Conservation (phyloP, 805 yeast genomes). For the Metschnikowia cerradonensis region DNA sequence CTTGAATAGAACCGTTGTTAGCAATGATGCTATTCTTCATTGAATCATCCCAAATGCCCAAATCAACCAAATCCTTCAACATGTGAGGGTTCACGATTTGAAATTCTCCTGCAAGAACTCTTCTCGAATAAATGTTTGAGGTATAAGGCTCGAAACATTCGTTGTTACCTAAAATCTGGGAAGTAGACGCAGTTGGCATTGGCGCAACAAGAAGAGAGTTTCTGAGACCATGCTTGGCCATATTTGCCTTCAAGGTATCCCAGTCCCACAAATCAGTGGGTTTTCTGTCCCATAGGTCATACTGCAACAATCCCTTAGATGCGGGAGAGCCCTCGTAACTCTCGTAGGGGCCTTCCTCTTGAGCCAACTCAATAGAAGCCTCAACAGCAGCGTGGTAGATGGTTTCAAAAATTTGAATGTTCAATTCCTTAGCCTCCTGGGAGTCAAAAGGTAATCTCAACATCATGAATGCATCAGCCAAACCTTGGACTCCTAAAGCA, state of each 20-base stretch:
- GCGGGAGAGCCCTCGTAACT: conserved; percentile 57
- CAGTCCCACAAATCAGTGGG: conserved; percentile 58
- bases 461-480: conserved; percentile 55
- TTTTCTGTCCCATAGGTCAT: conserved; percentile 55
- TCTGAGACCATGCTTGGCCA: conserved; percentile 50
- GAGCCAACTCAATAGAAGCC: conserved; percentile 52
- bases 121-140: conserved; percentile 57
- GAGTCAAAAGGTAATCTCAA: conserved; percentile 57
- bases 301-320: conserved; percentile 53
- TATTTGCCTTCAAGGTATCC: conserved; percentile 49
- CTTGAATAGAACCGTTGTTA: conserved; percentile 57
- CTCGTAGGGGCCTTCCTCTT: conserved; percentile 47
- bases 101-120: conserved; percentile 62
- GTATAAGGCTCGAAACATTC: conserved; percentile 65
- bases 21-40: conserved; percentile 55
- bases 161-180: conserved; percentile 58
- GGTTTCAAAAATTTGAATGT: conserved; percentile 58
- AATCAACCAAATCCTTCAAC: conserved; percentile 53
- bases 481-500: conserved; percentile 62
- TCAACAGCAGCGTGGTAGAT: conserved; percentile 58
- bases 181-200: conserved; percentile 66
- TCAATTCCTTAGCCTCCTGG: conserved; percentile 51
- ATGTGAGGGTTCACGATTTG: conserved; percentile 60
- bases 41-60: conserved; percentile 54
- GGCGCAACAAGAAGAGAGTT: conserved; percentile 61